Conservation (phyloP, 2,329 filamentous ascomycete species). For the Calonectria henricotiae region DNA sequence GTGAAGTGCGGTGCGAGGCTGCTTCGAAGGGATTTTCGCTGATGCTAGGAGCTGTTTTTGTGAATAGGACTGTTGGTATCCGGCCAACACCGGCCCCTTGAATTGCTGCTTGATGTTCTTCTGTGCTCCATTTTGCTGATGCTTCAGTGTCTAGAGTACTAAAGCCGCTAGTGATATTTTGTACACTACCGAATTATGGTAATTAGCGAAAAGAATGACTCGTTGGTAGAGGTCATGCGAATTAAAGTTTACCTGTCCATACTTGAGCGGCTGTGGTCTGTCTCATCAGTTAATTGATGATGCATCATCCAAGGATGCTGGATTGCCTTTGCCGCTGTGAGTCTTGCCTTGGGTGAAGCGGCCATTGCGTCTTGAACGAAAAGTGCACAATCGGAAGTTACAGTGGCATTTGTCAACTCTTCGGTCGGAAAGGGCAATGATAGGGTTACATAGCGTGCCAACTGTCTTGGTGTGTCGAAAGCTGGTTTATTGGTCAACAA, state of each 20-base stretch:
- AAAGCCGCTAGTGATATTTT: neutral
- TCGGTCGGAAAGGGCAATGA: neutral
- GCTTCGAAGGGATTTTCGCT: neutral
- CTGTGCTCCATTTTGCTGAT: neutral
- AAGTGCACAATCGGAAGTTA: neutral
- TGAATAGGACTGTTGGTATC: neutral
- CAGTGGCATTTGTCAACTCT: neutral
- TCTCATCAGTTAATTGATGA: conserved; percentile 10
- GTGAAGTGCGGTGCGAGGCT: neutral
- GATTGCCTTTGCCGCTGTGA: neutral
- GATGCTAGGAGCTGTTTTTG: neutral
- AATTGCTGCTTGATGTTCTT: neutral
- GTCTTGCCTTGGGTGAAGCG: neutral
- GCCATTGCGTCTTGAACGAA: neutral
- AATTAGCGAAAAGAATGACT: neutral
- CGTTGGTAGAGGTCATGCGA: neutral
- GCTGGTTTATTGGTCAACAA: neutral
- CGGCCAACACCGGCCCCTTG: neutral
- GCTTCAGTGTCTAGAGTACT: neutral
- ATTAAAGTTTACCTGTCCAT: neutral
- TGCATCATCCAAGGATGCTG: neutral
- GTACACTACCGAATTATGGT: neutral
- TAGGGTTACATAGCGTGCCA: neutral
- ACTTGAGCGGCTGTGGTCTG: neutral
- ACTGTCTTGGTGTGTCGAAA: neutral